phyloP scores from a whole-genome alignment of 371 early-diverging fungal genomes.

The Cokeromyces recurvatus region DNA sequence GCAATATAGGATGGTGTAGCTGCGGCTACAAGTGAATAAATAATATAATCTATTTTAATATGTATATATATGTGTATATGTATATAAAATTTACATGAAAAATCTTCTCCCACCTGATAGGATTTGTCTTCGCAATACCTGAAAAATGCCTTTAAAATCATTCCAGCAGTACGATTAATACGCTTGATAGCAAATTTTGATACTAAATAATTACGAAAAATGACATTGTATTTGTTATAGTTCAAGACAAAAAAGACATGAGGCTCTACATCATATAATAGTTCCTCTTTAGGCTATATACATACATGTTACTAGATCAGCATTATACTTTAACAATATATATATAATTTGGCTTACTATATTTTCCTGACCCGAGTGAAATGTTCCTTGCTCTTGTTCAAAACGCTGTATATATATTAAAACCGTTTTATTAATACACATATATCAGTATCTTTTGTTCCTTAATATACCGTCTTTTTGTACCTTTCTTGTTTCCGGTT shows the following conservation, averaged over 20 bases:
- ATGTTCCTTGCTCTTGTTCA: no score
- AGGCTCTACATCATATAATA: slow-evolving; percentile 40
- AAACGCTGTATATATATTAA: no score
- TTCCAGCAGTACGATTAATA: slow-evolving; percentile 65
- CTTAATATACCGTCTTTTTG: no score
- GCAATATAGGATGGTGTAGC: slow-evolving; percentile 53
- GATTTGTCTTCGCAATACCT: slow-evolving; percentile 42
- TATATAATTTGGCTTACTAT: no score
- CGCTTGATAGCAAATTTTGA: slow-evolving; percentile 46
- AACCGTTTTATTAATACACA: no score
- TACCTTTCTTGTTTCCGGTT: not conserved
- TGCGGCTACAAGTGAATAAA: slow-evolving; percentile 18
- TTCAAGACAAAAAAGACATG: slow-evolving; percentile 64
- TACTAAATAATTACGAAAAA: slow-evolving; percentile 58
- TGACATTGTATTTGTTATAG: slow-evolving; percentile 67
- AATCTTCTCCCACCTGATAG: slow-evolving; percentile 30
- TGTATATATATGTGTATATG: no score
- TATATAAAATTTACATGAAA: slow-evolving; percentile 35
- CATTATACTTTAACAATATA: no score
- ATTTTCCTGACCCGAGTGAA: no score
- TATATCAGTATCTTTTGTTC: no score
- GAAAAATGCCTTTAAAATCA: slow-evolving; percentile 57
- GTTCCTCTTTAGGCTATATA: slow-evolving; percentile 26
- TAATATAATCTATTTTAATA: no score
- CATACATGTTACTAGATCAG: no score